These are phyloP conservation scores for Colletotrichum theobromicola DNA, from an alignment of 2,329 filamentous ascomycete species.

Conservation along the genomic window DNA sequence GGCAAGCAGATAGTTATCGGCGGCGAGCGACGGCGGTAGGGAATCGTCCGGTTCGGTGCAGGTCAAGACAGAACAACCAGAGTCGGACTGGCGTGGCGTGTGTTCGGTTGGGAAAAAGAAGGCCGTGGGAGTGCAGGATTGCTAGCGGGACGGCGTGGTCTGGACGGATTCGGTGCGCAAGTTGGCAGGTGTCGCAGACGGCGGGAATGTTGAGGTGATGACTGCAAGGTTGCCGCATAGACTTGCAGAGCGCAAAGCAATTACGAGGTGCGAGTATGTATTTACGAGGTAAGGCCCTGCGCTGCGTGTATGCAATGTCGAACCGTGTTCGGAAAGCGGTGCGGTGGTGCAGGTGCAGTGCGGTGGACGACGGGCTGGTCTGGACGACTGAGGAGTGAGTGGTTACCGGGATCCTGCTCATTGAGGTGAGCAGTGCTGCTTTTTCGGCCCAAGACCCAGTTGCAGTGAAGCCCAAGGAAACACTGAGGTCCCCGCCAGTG, in stretches of 20 bases:
- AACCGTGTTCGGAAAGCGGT: constrained; percentile 18
- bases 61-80: background rate
- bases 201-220: background rate
- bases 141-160: background rate
- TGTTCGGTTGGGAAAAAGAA: background rate
- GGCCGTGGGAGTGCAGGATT: background rate
- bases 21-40: background rate
- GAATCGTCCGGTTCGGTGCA: background rate
- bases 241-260: constrained; percentile 1
- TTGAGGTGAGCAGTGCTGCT: background rate
- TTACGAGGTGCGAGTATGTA: constrained; percentile 5
- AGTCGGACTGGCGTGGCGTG: background rate
- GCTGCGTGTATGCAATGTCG: constrained; percentile 11
- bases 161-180: background rate
- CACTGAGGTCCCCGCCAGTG: background rate
- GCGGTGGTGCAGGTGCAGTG: background rate
- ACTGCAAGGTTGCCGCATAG: constrained; percentile 6
- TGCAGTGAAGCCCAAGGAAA: constrained; percentile 7
- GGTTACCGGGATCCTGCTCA: too few relatives aligned
- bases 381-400: background rate
- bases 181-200: background rate
- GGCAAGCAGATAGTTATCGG: background rate
- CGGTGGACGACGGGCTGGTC: background rate
- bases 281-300: background rate
- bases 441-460: constrained; percentile 18